Evolutionary conservation across 2,329 filamentous ascomycete genomes (phyloP), one percentile per base, ranked within the genome.

Genomic region (Monosporascus sp.): DNA sequence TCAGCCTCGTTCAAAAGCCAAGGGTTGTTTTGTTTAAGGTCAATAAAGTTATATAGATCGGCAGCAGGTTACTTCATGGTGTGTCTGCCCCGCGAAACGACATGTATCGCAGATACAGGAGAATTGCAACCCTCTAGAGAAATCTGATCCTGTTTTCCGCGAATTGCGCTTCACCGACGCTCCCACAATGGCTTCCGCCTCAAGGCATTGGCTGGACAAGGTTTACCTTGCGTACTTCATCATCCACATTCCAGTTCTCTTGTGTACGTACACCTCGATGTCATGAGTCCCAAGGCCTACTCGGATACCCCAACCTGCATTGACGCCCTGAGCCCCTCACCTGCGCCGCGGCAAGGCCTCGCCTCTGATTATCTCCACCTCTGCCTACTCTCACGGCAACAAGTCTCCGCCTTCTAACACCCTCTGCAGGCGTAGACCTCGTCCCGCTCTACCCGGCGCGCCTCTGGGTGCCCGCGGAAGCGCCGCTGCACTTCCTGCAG

Each of bases 401-500:
- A 20, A 18, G 38, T 9, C 18, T 41, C 17, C 17, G 3, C 38
- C 17, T 6, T 20, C 38, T 41, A 35, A 35, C 31, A 35, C 31
- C 9, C 31, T 14, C 31, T 4, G 31, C 31, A 83, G 80, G 74
- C 58, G 72, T 82, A 46, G 81, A 84, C 60, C 74, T 80, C 48
- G 74, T 80, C 37, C 72, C 74, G 35, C 72, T 80, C 58, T 83
- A 82, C 63, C 81, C 81, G 1, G 54, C 62, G 2, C 68, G 65
- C 49, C 72, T 82, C 46, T 79, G 74, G 66, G 62, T 68, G 3
- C 54, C 70, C 0, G 61, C 71, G 1, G 69, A 65, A 5, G 65
- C 74, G 0, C 79, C 79, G 0, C 68, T 83, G 7, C 74, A 80
- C 64, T 70, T 75, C 57, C 69, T 82, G 46, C 65, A 72, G 57